Base-by-base conservation (phyloP, 768 basidiomycete genomes). In the Lenzites betulinus region DNA sequence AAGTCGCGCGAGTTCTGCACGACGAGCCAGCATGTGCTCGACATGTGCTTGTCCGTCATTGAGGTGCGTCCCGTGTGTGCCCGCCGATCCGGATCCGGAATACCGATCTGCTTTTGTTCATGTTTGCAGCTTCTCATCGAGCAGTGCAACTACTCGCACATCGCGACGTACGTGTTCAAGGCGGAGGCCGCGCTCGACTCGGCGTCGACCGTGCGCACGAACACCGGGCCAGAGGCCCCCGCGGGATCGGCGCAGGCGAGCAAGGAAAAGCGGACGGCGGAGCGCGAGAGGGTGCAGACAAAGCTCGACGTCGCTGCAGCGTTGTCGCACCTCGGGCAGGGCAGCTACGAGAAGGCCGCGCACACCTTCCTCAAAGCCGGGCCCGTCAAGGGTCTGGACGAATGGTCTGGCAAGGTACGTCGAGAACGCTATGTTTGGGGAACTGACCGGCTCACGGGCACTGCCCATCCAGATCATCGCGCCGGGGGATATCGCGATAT, bases 1-100 rank as follows among this genome's bases (percentile, higher is more conserved):
- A 94, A 95, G 69, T 90, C 89, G 13, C 86, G 95, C 59, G 96
- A 98, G 71, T 97, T 86, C 75, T 95, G 94, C 72, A 88, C 93
- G 15, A 92, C 93, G 11, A 88, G 88, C 57, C 87, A 90, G 66
- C 95, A 98, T 65, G 86, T 96, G n/a, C 81, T 98, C 2, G 96
- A 98, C 57, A 93, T 95, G 87, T 94, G 90, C 74, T 76, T 93
- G 47, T 88, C 88, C 2, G 84, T 92, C 16, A 78, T 93, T 2
- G 91, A 93, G 81, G 92, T 90, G 66, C 8, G 74, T 66, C 26
- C 53, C 11, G 30, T 33, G 30, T 33, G 30, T 33, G 30, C 30
- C 4, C 30, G 30, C 4, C 30, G 30, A 33, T 11, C 6, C 4
- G 6, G 30, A 33, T 11, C 30, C 6, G 6, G 30, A 11, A 33